phyloP scores from a whole-genome alignment of 1,139 yeast species.

The Eremothecium coryli region DNA sequence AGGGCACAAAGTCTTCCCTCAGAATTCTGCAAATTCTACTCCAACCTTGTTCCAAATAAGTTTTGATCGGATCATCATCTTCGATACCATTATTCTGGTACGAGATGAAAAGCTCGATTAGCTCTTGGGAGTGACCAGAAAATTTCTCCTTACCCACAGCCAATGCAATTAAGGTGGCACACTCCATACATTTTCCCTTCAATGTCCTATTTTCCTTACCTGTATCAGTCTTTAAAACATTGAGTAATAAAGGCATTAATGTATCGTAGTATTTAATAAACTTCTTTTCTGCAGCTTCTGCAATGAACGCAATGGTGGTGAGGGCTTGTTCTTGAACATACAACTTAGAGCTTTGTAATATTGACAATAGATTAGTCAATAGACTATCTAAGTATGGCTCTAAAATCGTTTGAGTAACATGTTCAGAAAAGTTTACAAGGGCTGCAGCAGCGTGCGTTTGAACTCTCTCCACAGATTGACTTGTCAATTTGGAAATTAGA shows the following conservation, averaged over 20 bases:
- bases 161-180: slow-evolving; percentile 84
- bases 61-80: slow-evolving; percentile 76
- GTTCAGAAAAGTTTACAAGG: slow-evolving; percentile 86
- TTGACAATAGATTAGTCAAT: slow-evolving; percentile 59
- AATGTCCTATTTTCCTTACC: slow-evolving; percentile 72
- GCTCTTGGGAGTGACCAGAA: slow-evolving; percentile 62
- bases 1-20: slow-evolving; percentile 82
- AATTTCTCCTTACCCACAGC: slow-evolving; percentile 97
- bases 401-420: slow-evolving; percentile 74
- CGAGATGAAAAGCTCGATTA: slow-evolving; percentile 62
- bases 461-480: slow-evolving; percentile 71
- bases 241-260: slow-evolving; percentile 79
- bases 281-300: slow-evolving; percentile 92
- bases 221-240: slow-evolving; percentile 70
- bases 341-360: slow-evolving; percentile 76
- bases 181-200: slow-evolving; percentile 91
- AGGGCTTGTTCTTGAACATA: slow-evolving; percentile 96
- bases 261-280: slow-evolving; percentile 90
- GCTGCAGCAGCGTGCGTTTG: slow-evolving; percentile 99
- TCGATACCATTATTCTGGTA: slow-evolving; percentile 54
- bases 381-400: slow-evolving; percentile 86
- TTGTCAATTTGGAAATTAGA: slow-evolving; percentile 67
- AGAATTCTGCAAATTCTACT: slow-evolving; percentile 81
- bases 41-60: slow-evolving; percentile 93
- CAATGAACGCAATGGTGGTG: slow-evolving; percentile 93